Base-by-base conservation (phyloP, 2,329 filamentous ascomycete species). In the Neonectria ditissima region DNA sequence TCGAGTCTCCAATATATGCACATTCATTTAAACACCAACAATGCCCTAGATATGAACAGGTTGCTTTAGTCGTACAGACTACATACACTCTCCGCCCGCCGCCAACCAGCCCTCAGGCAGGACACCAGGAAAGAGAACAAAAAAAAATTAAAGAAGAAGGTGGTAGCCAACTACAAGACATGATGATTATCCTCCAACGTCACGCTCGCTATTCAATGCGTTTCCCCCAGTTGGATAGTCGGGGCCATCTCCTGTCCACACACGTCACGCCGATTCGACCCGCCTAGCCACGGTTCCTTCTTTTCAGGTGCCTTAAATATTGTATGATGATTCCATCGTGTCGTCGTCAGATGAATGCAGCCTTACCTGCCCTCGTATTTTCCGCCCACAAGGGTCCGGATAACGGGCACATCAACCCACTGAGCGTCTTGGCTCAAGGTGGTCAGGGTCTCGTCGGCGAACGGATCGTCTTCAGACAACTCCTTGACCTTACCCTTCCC, bases 311-410 rank as follows among this genome's bases (percentile, higher is more conserved):
- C 37, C 13, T 53, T 41, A 39, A 41, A 41, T 32, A 26, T 53
- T 50, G 50, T 50, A 52, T 51, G n/a, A 34, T 24, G 30, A 34
- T 53, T 62, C 37, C 55, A 62, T 52, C 56, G 54, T 62, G 51
- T 59, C 63, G 59, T 52, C 48, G 55, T 39, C 18, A 18, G 37
- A 56, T 37, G 41, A 55, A 20, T 34, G 14, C 41, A 44, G 24
- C 24, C 48, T 67, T 60, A 73, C 44, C 66, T 77, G 47, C 87
- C 87, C 72, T 92, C 87, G 77, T 96, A 97, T 79, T 90, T 92
- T 50, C 92, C 93, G 74, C 88, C 90, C 24, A 92, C 84, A 68
- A 96, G 77, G 80, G 90, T 94, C 78, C 87, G 87, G 57, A 84
- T 80, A 5, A 86, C 83, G 11, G 88, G 87, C 39, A 97, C 86